Percentiles rank a stretch among this genome's conserved stretches.
Conservation (phyloP, 164 flowering plant species). For the Stephania japonica region DNA sequence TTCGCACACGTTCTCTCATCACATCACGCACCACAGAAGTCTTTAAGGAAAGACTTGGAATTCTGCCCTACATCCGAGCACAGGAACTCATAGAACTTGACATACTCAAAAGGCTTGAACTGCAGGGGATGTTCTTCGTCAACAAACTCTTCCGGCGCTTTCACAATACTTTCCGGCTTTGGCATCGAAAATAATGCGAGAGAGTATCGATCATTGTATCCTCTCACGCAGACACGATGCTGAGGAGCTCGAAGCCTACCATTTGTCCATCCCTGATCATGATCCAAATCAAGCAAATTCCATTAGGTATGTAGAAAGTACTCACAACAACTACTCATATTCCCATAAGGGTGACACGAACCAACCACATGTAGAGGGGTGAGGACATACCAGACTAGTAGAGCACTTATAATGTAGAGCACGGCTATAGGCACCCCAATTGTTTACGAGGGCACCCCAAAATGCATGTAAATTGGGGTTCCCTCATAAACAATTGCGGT, state of each 20-base stretch:
- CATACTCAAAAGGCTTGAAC: slow-evolving; percentile 54
- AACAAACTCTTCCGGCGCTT: slow-evolving; percentile 48
- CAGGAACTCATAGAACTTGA: slow-evolving; percentile 31
- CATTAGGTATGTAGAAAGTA: no score
- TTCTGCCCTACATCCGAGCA: slow-evolving; percentile 38
- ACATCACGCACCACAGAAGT: slow-evolving; percentile 38
- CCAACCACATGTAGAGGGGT: no score
- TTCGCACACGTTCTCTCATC: no score
- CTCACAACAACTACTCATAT: no score
- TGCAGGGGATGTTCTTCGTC: slow-evolving; percentile 52
- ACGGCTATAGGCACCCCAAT: no score
- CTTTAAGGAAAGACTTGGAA: slow-evolving; percentile 33
- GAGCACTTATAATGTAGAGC: no score
- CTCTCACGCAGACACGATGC: slow-evolving; percentile 53
- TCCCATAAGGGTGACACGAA: no score
- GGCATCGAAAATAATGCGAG: slow-evolving; percentile 41
- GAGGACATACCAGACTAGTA: no score
- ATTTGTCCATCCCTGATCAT: slow-evolving; percentile 45
- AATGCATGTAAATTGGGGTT: no score
- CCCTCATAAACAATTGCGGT: no score
- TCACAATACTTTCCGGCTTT: background rate
- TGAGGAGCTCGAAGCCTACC: slow-evolving; percentile 36
- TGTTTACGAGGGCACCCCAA: no score
- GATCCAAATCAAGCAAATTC: background rate
- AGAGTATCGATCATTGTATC: slow-evolving; percentile 41